These are phyloP conservation scores for Arthrobotrys musiformis DNA, from an alignment of 2,329 filamentous ascomycete genomes.

Conservation along the genomic window DNA sequence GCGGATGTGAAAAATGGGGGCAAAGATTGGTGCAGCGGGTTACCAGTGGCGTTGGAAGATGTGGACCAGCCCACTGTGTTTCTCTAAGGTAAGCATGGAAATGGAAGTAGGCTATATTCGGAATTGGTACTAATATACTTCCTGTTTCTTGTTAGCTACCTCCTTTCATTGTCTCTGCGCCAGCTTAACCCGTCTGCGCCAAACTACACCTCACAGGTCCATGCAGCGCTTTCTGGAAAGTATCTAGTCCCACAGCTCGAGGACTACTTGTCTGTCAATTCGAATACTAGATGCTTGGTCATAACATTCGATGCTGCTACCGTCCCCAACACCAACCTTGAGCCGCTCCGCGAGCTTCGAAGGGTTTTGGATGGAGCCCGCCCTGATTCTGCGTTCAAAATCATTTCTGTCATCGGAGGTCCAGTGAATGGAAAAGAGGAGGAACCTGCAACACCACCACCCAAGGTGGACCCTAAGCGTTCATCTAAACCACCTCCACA, in stretches of 20 bases:
- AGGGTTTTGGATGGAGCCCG: constrained; percentile 43
- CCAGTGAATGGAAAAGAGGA: constrained; percentile 41
- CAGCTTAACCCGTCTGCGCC: constrained; percentile 48
- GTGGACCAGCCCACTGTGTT: constrained; percentile 46
- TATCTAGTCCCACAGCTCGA: constrained; percentile 53
- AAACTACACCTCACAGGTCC: constrained; percentile 52
- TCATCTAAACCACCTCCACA: constrained; percentile 16
- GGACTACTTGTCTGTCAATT: constrained; percentile 51
- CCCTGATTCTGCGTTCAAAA: constrained; percentile 43
- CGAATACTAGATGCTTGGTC: constrained; percentile 38
- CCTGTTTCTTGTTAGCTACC: constrained; percentile 22
- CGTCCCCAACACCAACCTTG: constrained; percentile 51
- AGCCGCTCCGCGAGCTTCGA: constrained; percentile 48
- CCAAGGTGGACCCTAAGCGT: constrained; percentile 24
- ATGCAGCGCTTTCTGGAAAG: constrained; percentile 53
- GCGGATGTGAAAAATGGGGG: constrained; percentile 55
- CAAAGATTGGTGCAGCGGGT: constrained; percentile 41
- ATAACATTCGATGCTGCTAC: constrained; percentile 55
- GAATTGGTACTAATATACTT: neutral
- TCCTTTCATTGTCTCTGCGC: constrained; percentile 45
- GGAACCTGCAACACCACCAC: constrained; percentile 9
- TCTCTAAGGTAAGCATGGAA: constrained; percentile 39
- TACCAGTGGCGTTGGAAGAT: constrained; percentile 46
- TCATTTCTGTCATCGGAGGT: constrained; percentile 51
- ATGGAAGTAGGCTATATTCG: neutral